phyloP scores from a whole-genome alignment of 1,284 basidiomycete species.

The Phlebopus sp. region DNA sequence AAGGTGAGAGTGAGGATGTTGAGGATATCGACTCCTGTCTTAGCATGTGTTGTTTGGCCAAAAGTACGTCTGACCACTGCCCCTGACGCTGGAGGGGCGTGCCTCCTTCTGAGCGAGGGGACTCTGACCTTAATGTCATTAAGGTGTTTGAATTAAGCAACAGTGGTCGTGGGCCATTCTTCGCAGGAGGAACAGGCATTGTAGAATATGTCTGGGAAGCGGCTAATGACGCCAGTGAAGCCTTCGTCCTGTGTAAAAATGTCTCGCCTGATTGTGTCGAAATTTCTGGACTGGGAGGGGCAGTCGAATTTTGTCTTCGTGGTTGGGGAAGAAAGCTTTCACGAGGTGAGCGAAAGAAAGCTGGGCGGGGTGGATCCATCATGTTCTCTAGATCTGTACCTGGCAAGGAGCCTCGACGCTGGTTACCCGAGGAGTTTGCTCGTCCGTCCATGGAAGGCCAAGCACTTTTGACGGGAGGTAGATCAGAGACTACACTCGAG shows the following conservation, averaged over 20 bases:
- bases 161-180: conserved; percentile 53
- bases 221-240: conserved; percentile 43
- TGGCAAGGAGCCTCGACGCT: conserved; percentile 44
- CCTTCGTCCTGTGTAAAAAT: conserved; percentile 36
- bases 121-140: conserved; percentile 34
- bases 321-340: conserved; percentile 49
- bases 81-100: conserved; percentile 30
- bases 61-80: conserved; percentile 52
- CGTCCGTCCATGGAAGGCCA: conserved; percentile 11
- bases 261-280: conserved; percentile 24
- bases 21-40: conserved; percentile 60
- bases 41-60: conserved; percentile 36
- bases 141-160: conserved; percentile 49
- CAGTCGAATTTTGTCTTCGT: conserved; percentile 30
- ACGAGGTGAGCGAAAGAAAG: conserved; percentile 55
- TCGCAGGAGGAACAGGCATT: conserved; percentile 28
- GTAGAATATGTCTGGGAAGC: conserved; percentile 33
- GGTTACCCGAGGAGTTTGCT: conserved; percentile 8
- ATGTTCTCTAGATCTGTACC: conserved; percentile 36
- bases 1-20: conserved; percentile 56
- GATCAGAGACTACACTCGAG: conserved; percentile 18
- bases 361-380: conserved; percentile 55
- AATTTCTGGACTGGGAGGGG: conserved; percentile 41
- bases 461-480: conserved; percentile 11
- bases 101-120: conserved; percentile 38